Evolutionary conservation across 2,329 filamentous ascomycete species (phyloP), one percentile per base, ranked within the genome.

Genomic region (Tolypocladium ovalisporum): DNA sequence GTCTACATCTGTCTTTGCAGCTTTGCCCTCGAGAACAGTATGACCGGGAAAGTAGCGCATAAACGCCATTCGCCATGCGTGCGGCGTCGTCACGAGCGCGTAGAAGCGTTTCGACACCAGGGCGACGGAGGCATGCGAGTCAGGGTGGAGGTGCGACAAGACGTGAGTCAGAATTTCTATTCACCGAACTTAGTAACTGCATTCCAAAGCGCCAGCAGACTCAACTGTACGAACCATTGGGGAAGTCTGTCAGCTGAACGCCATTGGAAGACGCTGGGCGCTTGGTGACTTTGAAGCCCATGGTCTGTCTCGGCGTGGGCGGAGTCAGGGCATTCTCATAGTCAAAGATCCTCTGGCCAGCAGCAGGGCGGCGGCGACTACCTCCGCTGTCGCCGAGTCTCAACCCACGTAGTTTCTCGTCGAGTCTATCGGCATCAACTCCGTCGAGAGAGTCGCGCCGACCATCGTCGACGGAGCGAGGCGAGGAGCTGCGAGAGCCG

Each of bases 1-100:
- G 24, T 71, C 70, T 17, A 65, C 66, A 40, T 70, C 68, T 57
- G 73, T 67, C 44, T 74, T 71, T 19, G 63, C 64, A 4, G 62
- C 57, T 52, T 70, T 71, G n/a, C 57, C 59, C 27, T 68, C 62
- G 27, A 71, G 64, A 34, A 64, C 69, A 52, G 85, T 66, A 29
- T 87, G 83, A 1, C 89, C 91, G 0, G 90, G 90, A 65, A 97
- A 99, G 73, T 86, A 93, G 61, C 92, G 90, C 64, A 90, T 82
- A 68, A 97, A 97, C 7, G 92, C 93, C 68, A 91, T 89, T 61
- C 90, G 85, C 93, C 93, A 97, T 9, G 91, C 91, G 73, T 97
- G 90, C 19, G 92, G 90, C 1, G 89, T 93, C 5, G 90, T 96
- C 57, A 97, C 88, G 44, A 97, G 78, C 55, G 81, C 80, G 71